Base-by-base conservation (phyloP, 176 grass and related monocot species). In the Areca catechu region DNA sequence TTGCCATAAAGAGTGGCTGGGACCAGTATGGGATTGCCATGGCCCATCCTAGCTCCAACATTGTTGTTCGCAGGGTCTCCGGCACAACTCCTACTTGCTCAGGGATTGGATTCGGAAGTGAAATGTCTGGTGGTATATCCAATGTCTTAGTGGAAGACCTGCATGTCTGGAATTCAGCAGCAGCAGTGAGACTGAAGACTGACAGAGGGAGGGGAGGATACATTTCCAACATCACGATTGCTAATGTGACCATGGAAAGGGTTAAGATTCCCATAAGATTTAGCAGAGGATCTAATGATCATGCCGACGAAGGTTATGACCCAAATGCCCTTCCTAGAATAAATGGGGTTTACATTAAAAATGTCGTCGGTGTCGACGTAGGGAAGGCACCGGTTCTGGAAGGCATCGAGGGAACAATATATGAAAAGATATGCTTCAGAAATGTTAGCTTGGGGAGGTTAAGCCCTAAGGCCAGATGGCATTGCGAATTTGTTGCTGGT, bases 51-150 rank as follows among this genome's bases (percentile, higher is more conserved):
- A 90, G 92, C 63, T 79, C 75, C 12, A 76, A 86, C 83, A 84
- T 88, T 22, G 16, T 75, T 48, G 68, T 97, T 29, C 79, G 90
- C 54, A 82, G 92, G 53, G 48, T 96, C 53, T 86, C 83, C 4
- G 91, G 91, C 56, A 87, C 91, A 18, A 96, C 91, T 25, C 91
- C 86, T 0, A 96, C 91, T 4, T 96, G 91, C 70, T 96, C 91
- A 1, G 91, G 91, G 19, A 62, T 96, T 7, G 86, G 91, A 22
- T 81, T 96, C 10, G 91, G 91, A 50, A 90, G 86, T 0, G 91
- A 96, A 73, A 96, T 96, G 86, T 96, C 92, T 0, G 86, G 92
- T 5, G 92, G 86, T 19, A 83, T 96, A 59, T 84, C 77, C 10
- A 79, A 88, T 21, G 64, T 96, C 14, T 49, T 82, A 15, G 79